Base-by-base conservation (phyloP, 1,284 basidiomycete genomes). In the Apiotrichum domesticum region DNA sequence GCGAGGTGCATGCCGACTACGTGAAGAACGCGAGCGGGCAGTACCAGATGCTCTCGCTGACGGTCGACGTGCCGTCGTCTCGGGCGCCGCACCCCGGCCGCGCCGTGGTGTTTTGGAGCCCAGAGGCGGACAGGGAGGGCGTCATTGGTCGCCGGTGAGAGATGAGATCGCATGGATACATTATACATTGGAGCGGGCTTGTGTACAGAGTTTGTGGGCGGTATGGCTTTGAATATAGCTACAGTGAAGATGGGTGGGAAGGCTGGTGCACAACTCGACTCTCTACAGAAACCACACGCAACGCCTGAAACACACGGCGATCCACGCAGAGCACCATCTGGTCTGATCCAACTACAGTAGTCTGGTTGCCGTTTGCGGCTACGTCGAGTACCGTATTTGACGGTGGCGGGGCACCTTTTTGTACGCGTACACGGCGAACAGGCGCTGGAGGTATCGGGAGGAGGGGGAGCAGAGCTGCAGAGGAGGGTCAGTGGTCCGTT, bases 1-100 rank as follows among this genome's bases (percentile, higher is more conserved):
- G 73, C 10, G 75, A 77, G 61, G 73, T 70, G 10, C 61, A 68
- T 14, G 75, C 71, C 6, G 75, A 77, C 56, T 77, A 76, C 51
- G 71, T 76, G 61, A 77, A 77, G 72, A 72, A 73, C 57, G 71
- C 69, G 7, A 56, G 61, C 4, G 73, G 71, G 2, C 66, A 69
- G 29, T 76, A 67, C 62, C 64, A 63, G 9, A 63, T 77, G 33
- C 63, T 77, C 4, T 67, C 73, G 6, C 66, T 77, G 14, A 66
- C 71, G 11, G 71, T 74, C 35, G 75, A 77, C 52, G 63, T 76
- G 4, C 75, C 75, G 5, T 64, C 63, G 0, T 65, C 66, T 2
- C 51, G 60, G 35, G 72, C 67, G 7, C 51, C 67, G 11, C 66
- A 74, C 44, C 72, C 72, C 2, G 65, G 69, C 32, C 63, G 73